Base-by-base conservation (phyloP, 306 rosid genomes). In the Benincasa hispida region DNA sequence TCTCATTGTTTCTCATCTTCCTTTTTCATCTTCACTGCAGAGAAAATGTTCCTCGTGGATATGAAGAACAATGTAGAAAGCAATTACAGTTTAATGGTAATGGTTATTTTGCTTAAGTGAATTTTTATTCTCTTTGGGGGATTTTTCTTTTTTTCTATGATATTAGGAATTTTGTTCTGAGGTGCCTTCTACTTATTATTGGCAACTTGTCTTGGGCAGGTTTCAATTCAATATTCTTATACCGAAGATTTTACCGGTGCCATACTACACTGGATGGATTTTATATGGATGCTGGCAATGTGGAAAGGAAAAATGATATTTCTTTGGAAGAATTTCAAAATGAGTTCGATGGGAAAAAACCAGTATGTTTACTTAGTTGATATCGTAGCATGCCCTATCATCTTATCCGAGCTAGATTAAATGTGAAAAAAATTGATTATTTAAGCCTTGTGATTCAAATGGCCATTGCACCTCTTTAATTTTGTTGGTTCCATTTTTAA, bases 181-280 rank as follows among this genome's bases (percentile, higher is more conserved):
- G 63, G n/a, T 30, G 34, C 22, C 72, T 63, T 58, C 25, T 69
- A 69, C 6, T 15, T 48, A 65, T 50, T n/a, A 72, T 76, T 54
- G 7, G 47, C 28, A 42, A 72, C 22, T 77, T 15, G 75, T 61
- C 72, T 77, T n/a, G 53, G 83, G 82, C 91, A 94, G 99, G 97
- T 81, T 92, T 92, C 91, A 82, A 80, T 79, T 94, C 99, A 25
- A 76, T 90, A 79, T 90, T 84, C 83, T 76, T 94, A 83, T 92
- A 90, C 82, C 82, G 96, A 86, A 90, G 99, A 78, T 86, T 92
- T 78, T 94, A 94, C 77, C 84, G 96, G 81, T 81, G 95, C 80
- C 87, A 86, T 78, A 88, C 95, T 76, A 81, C 90, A 80, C 88
- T 94, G 91, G 86, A 81, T 78, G 77, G 88, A 24, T 94, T 90